Percentiles rank a stretch among this genome's conserved stretches.
phyloP scores from a whole-genome alignment of 176 grass and related monocot genomes.

The Phoenix dactylifera region DNA sequence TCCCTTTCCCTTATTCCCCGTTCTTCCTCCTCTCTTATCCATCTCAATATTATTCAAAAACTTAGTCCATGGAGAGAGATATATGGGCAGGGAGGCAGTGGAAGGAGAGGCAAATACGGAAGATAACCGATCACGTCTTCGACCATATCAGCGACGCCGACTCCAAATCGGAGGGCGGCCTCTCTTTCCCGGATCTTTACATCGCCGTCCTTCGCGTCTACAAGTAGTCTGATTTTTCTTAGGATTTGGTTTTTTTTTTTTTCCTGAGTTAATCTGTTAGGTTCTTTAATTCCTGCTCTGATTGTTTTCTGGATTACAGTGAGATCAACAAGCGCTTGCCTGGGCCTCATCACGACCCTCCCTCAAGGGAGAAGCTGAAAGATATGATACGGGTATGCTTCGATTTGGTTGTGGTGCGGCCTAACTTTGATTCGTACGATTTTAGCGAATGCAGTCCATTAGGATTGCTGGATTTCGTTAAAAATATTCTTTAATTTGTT shows the following conservation, averaged over 20 bases:
- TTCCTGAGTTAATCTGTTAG: neutral
- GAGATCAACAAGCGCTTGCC: conserved; percentile 95
- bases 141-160: conserved; percentile 52
- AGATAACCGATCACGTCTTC: conserved; percentile 81
- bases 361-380: conserved; percentile 71
- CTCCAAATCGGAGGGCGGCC: conserved; percentile 23
- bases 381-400: conserved; percentile 44
- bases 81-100: conserved; percentile 51
- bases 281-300: neutral
- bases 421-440: neutral
- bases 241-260: neutral
- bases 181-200: conserved; percentile 82
- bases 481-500: too few species aligned
- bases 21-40: neutral
- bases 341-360: conserved; percentile 81
- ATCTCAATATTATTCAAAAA: neutral
- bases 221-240: conserved; percentile 39
- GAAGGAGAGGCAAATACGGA: conserved; percentile 81
- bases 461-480: neutral
- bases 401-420: too few species aligned
- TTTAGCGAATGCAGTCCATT: neutral
- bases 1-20: neutral
- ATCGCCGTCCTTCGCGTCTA: conserved; percentile 93
- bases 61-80: neutral
- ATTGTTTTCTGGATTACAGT: conserved; percentile 21